These are phyloP conservation scores for Colletotrichum simmondsii DNA, from an alignment of 2,329 filamentous ascomycete genomes.

Conservation along the genomic window DNA sequence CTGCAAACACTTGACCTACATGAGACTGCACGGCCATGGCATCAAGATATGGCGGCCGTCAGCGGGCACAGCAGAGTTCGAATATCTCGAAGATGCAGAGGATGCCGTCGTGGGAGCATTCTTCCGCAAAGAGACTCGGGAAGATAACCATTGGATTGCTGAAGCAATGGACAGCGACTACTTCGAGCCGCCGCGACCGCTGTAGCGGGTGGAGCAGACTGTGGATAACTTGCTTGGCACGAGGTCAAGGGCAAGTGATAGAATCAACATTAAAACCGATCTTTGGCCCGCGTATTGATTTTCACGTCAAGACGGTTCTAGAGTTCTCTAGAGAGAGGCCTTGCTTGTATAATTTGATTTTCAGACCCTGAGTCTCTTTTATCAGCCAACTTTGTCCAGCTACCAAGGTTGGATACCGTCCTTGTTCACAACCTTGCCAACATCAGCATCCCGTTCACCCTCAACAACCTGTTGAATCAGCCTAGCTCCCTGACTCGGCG, in stretches of 20 bases:
- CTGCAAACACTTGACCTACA: neutral
- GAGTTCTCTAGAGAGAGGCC: too few relatives aligned
- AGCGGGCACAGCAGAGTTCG: neutral
- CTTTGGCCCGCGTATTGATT: too few relatives aligned
- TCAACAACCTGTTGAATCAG: constrained; percentile 53
- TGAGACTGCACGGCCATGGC: neutral
- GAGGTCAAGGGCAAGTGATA: too few relatives aligned
- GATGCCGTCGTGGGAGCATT: neutral
- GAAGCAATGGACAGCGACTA: too few relatives aligned
- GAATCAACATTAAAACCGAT: too few relatives aligned
- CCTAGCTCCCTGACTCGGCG: constrained; percentile 49
- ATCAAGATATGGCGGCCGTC: neutral
- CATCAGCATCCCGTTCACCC: constrained; percentile 53
- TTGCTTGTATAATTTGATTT: too few relatives aligned
- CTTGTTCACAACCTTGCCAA: constrained; percentile 48
- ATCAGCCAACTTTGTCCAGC: neutral
- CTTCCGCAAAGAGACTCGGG: neutral
- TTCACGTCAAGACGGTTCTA: too few relatives aligned
- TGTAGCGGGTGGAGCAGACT: too few relatives aligned
- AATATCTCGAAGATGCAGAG: neutral
- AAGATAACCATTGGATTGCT: too few relatives aligned
- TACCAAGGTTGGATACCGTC: constrained; percentile 46
- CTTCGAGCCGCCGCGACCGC: too few relatives aligned
- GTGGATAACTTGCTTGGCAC: too few relatives aligned
- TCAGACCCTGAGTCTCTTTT: too few relatives aligned